Base-by-base conservation (phyloP, 2,329 filamentous ascomycete species). In the Westerdykella ornata region DNA sequence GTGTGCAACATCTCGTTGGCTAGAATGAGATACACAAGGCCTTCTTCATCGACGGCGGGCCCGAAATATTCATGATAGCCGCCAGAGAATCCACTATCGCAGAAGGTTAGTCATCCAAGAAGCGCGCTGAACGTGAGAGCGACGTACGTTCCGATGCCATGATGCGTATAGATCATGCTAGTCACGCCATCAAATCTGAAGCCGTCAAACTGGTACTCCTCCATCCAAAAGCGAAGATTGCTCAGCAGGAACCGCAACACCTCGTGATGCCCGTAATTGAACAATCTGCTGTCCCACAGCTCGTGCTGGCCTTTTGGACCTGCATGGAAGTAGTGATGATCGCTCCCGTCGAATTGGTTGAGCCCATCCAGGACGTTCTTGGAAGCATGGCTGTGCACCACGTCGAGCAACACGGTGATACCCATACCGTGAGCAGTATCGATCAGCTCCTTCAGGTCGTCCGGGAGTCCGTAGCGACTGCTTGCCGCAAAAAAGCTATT, bases 61-160 rank as follows among this genome's bases (percentile, higher is more conserved):
- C 92, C 92, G 61, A 96, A 98, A 66, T 98, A 98, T 67, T 98
- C 92, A 60, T 98, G 92, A 62, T 98, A 98, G 13, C 90, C 90
- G 43, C 92, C 92, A 14, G 89, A 96, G 66, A 98, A 98, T 14
- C 92, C 92, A 41, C 86, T 92, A 37, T 69, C 30, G 16, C 16
- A 17, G 9, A 26, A 4, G 22, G 16, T 12, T 28, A 8, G 48
- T 67, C 32, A 66, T 54, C 44, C 15, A 8, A 3, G 15, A 0
- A 34, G 30, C 16, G 20, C 9, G 11, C 18, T 16, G 7, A 13
- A 14, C 11, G 17, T 13, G 28, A 26, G 22, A 20, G 22, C 5
- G 15, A 74, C 86, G 76, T 73, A 92, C 81, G 89, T 94, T 73
- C 92, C 92, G 67, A 98, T 95, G 35, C 92, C 92, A 62, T 98